Conservation (phyloP, 2,329 filamentous ascomycete species). For the Annulohypoxylon truncatum region DNA sequence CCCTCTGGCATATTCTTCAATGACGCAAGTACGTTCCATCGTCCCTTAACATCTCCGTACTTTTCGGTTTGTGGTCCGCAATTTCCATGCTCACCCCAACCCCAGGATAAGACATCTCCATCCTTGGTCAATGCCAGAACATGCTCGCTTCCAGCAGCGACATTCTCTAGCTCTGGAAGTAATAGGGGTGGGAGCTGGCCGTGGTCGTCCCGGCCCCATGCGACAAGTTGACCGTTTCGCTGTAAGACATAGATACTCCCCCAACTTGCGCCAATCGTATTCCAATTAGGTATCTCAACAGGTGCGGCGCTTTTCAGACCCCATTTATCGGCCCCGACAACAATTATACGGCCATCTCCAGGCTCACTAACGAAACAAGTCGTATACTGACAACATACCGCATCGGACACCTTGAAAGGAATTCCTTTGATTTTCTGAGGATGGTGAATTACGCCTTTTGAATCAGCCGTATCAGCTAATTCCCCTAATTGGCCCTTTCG, state of each 20-base stretch:
- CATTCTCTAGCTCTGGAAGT: constrained; percentile 67
- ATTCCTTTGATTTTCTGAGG: constrained; percentile 71
- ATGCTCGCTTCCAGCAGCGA: constrained; percentile 94
- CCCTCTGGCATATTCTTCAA: constrained; percentile 63
- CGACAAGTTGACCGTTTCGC: constrained; percentile 68
- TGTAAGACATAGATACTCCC: constrained; percentile 79
- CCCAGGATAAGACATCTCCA: constrained; percentile 83
- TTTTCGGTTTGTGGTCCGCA: constrained; percentile 78
- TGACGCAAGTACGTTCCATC: constrained; percentile 74
- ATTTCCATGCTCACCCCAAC: constrained; percentile 98
- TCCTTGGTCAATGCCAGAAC: constrained; percentile 75
- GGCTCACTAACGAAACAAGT: constrained; percentile 75
- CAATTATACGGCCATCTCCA: constrained; percentile 66
- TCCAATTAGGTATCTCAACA: constrained; percentile 66
- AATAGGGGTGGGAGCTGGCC: constrained; percentile 77
- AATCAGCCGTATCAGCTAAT: constrained; percentile 27
- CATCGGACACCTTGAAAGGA: constrained; percentile 72
- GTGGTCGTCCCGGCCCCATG: constrained; percentile 88
- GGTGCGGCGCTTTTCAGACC: constrained; percentile 70
- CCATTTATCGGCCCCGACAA: constrained; percentile 84
- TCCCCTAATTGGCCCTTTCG: constrained; percentile 85
- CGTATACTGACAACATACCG: constrained; percentile 86
- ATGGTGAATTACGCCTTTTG: constrained; percentile 60
- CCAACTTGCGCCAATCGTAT: constrained; percentile 82
- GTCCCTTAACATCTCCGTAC: constrained; percentile 70